These are phyloP conservation scores for Raphanus raphanistrum DNA, from an alignment of 345 rosid genomes.

Conservation along the genomic window DNA sequence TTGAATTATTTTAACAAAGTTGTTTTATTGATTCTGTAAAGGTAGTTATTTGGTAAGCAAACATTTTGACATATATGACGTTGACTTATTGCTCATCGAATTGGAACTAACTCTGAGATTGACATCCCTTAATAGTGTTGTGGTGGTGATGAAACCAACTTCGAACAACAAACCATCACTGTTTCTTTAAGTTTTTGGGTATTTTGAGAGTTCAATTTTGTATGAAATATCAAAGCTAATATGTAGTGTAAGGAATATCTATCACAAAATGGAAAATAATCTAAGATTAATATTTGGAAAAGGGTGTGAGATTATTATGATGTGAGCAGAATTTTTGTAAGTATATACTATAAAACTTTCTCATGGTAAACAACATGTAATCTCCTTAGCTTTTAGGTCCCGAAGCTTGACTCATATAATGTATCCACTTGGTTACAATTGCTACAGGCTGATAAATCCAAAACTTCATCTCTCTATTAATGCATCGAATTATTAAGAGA, in stretches of 20 bases:
- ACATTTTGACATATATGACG: slow-evolving; percentile 11
- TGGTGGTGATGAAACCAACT: slow-evolving; percentile 1
- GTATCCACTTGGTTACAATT: not conserved
- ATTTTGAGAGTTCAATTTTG: not conserved
- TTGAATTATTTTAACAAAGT: not conserved
- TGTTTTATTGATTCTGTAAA: not conserved
- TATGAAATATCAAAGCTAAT: not conserved
- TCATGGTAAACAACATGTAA: not conserved
- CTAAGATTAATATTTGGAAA: not conserved
- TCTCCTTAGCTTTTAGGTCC: not conserved
- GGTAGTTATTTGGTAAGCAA: slow-evolving; percentile 26
- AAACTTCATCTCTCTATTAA: not conserved
- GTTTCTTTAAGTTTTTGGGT: not conserved
- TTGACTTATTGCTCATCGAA: not conserved
- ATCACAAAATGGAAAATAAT: not conserved
- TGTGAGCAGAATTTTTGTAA: slow-evolving; percentile 9
- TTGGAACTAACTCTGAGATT: slow-evolving; percentile 4
- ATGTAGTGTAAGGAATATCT: not conserved
- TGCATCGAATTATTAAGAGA: not conserved
- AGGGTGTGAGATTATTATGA: not conserved
- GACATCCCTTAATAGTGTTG: slow-evolving; percentile 2
- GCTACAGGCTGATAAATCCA: not conserved
- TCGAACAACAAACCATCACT: not conserved
- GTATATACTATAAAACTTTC: not conserved
- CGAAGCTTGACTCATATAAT: not conserved